These are phyloP conservation scores for Pontederia crassipes DNA, from an alignment of 176 grass and related monocot species.

Conservation along the genomic window DNA sequence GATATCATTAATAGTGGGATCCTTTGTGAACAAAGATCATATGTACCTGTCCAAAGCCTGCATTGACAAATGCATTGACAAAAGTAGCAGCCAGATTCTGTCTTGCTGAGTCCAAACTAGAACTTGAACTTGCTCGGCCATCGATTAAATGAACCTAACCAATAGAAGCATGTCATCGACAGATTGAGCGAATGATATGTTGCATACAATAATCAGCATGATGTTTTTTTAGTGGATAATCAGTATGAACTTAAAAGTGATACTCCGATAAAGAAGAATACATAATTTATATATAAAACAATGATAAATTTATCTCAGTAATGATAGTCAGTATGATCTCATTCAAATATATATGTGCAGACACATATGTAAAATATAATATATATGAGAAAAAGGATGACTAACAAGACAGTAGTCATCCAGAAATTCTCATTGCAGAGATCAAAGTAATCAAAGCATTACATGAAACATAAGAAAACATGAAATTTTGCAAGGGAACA, in stretches of 20 bases:
- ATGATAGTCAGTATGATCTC: too few species aligned
- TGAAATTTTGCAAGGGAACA: neutral
- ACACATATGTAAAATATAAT: too few species aligned
- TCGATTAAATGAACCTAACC: slow-evolving; percentile 88
- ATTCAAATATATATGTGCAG: too few species aligned
- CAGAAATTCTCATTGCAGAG: too few species aligned
- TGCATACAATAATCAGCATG: too few species aligned
- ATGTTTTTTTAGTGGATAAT: too few species aligned
- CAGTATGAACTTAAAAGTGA: neutral
- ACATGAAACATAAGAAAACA: too few species aligned
- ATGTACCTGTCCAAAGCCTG: slow-evolving; percentile 90
- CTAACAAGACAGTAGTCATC: too few species aligned
- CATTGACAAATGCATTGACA: slow-evolving; percentile 99
- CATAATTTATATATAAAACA: too few species aligned
- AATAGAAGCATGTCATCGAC: slow-evolving; percentile 8
- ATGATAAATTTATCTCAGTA: too few species aligned
- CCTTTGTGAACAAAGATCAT: neutral
- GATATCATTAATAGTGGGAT: slow-evolving; percentile 13
- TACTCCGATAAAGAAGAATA: neutral
- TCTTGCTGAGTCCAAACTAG: slow-evolving; percentile 94
- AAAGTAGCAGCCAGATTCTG: slow-evolving; percentile 94
- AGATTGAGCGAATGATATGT: neutral
- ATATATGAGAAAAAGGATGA: too few species aligned
- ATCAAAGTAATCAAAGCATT: too few species aligned
- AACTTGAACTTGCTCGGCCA: slow-evolving; percentile 73